Evolutionary conservation across 2,329 filamentous ascomycete genomes (phyloP), one percentile per base, ranked within the genome.

Genomic region (Bipolaris zeicola): DNA sequence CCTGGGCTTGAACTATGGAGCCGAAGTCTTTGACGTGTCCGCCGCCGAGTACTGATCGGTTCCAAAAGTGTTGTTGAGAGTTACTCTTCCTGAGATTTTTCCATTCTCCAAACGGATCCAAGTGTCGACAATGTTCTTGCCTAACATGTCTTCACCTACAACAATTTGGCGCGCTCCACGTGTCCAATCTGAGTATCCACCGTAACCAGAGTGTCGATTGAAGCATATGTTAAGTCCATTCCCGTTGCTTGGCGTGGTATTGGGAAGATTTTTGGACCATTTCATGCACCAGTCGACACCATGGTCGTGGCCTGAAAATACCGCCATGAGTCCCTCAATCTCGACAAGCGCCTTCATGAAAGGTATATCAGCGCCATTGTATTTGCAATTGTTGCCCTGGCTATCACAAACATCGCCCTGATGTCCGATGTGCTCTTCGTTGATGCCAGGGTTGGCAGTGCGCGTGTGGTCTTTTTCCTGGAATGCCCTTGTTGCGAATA

Each of bases 231-330:
- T 69, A 5, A 79, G 50, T 1, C 80, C 80, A 53, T 79, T 81
- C 0, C 80, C 82, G 0, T 71, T 72, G 1, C 76, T 24, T 16
- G 66, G 67, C n/a, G 68, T 69, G 42, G 67, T 71, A 11, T 61
- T 63, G 1, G 71, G 63, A 3, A 76, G 66, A 22, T 64, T 55
- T 24, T 62, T 58, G 5, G 61, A 53, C 77, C 76, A 77, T 64
- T 76, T 76, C 75, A 79, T 72, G 76, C 82, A 72, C 67, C 68
- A 71, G 49, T 74, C 69, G 14, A 70, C 55, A 0, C 63, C 63
- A 59, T 91, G 89, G 61, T 90, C 87, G 60, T 91, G 88, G 0
- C 87, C 89, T 82, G 70, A 89, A 88, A 5, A 88, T 65, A 72
- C 66, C 6, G 62, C 67, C 55, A 72, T 65, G 13, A 73, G 0